A percentile compares a stretch with the other conserved stretches of the same genome.
These are phyloP conservation scores for Kalmanozyma brasiliensis DNA, from an alignment of 1,284 basidiomycete genomes.

Conservation along the genomic window DNA sequence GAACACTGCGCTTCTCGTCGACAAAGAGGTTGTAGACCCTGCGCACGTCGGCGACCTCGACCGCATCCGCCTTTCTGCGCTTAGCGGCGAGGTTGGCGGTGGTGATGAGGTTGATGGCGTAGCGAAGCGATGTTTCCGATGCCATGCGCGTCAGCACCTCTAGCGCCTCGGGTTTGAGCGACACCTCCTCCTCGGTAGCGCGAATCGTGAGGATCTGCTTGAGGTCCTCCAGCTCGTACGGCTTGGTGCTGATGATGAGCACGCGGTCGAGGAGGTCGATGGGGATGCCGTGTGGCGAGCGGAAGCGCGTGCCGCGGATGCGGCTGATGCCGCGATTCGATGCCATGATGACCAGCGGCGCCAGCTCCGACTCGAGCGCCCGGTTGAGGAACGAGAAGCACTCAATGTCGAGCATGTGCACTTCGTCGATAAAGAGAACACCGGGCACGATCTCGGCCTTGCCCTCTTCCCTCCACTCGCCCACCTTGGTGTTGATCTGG, in stretches of 20 bases:
- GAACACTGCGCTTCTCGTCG: conserved; percentile 92
- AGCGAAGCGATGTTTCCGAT: conserved; percentile 78
- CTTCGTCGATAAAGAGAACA: conserved; percentile 73
- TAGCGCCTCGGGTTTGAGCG: conserved; percentile 79
- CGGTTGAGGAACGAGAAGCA: conserved; percentile 99
- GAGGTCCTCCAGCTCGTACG: conserved; percentile 86
- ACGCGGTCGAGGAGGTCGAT: conserved; percentile 93
- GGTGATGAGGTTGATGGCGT: conserved; percentile 90
- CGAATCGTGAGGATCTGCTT: conserved; percentile 92
- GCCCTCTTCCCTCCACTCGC: conserved; percentile 97
- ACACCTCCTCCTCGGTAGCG: conserved; percentile 95
- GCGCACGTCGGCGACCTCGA: conserved; percentile 84
- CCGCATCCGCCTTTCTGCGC: conserved; percentile 78
- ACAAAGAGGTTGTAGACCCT: conserved; percentile 83
- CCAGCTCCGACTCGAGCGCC: conserved; percentile 90
- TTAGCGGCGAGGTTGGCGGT: conserved; percentile 84
- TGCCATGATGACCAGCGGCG: conserved; percentile 97
- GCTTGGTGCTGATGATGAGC: conserved; percentile 91
- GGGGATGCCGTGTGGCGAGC: conserved; percentile 92
- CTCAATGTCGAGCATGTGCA: conserved; percentile 99
- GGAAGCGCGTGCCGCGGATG: conserved; percentile 93
- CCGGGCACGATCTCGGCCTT: conserved; percentile 98
- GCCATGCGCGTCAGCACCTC: conserved; percentile 86
- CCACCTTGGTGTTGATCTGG: conserved; percentile 96
- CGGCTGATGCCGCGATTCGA: conserved; percentile 94